Percentiles rank a stretch among this genome's conserved stretches.
phyloP scores from a whole-genome alignment of 2,329 filamentous ascomycete species.

The Tolypocladium guangdongense region DNA sequence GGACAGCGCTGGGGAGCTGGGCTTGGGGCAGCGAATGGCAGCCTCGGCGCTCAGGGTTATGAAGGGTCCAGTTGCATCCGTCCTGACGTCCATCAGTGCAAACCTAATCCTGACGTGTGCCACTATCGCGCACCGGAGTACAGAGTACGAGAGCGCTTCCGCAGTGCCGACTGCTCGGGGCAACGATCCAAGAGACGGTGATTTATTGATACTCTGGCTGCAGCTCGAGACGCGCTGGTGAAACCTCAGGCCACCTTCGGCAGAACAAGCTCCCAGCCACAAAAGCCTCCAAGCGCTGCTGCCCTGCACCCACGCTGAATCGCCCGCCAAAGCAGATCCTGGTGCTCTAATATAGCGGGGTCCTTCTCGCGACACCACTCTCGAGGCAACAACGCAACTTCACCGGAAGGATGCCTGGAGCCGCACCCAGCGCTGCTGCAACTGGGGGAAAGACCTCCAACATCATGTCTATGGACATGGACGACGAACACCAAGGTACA shows the following conservation, averaged over 20 bases:
- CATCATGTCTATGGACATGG: constrained; percentile 13
- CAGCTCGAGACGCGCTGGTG: background rate
- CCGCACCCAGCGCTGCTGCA: background rate
- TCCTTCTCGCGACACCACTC: background rate
- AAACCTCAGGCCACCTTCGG: background rate
- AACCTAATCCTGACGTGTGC: background rate
- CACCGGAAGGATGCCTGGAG: background rate
- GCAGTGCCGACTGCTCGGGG: too few species aligned
- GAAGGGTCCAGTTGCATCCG: too few species aligned
- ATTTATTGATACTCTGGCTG: background rate
- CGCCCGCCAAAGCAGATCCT: background rate
- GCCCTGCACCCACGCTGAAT: too few species aligned
- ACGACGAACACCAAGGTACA: constrained; percentile 40
- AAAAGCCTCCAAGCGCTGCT: background rate
- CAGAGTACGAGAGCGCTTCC: background rate
- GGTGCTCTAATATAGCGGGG: background rate
- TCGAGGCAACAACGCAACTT: background rate
- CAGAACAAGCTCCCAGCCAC: background rate
- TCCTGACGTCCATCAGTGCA: too few species aligned
- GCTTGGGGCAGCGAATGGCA: background rate
- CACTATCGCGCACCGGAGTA: background rate
- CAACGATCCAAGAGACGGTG: background rate
- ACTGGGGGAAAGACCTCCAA: background rate
- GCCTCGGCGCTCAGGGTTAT: background rate
- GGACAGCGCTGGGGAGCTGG: background rate